Evolutionary conservation across 208 protist species (phyloP).

Genomic region (Crithidia mellificae): DNA sequence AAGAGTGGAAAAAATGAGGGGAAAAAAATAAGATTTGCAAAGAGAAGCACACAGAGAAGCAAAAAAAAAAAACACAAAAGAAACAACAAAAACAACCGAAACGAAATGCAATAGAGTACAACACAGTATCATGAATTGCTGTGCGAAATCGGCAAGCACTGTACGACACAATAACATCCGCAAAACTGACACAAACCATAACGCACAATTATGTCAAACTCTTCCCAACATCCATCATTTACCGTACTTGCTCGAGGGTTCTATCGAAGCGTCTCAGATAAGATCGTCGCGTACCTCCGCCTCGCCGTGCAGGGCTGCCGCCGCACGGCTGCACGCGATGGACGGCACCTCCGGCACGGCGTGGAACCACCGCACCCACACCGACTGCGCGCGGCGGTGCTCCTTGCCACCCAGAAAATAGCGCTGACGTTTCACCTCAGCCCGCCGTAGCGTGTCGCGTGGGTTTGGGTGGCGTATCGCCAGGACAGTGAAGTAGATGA

Average conservation of each 20-base stretch:
- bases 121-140: background rate
- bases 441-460: slow-evolving; percentile 56
- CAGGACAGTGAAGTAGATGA: slow-evolving; percentile 34
- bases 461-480: slow-evolving; percentile 35
- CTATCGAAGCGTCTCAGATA: too few species aligned
- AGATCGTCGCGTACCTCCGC: background rate
- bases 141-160: too few species aligned
- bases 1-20: too few species aligned
- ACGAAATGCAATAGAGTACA: background rate
- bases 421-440: slow-evolving; percentile 32
- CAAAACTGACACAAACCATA: too few species aligned
- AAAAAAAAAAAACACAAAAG: background rate
- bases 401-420: slow-evolving; percentile 9
- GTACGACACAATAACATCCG: too few species aligned
- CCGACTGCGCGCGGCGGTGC: slow-evolving; percentile 26
- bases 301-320: background rate
- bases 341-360: slow-evolving; percentile 41
- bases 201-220: too few species aligned
- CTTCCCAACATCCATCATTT: too few species aligned
- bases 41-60: background rate
- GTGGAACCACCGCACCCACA: slow-evolving; percentile 37
- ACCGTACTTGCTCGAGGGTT: too few species aligned
- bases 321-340: slow-evolving; percentile 5
- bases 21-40: too few species aligned
- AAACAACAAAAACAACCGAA: background rate